Conservation (phyloP, 2,329 filamentous ascomycete genomes). For the Torrubiellomyces zombiae region DNA sequence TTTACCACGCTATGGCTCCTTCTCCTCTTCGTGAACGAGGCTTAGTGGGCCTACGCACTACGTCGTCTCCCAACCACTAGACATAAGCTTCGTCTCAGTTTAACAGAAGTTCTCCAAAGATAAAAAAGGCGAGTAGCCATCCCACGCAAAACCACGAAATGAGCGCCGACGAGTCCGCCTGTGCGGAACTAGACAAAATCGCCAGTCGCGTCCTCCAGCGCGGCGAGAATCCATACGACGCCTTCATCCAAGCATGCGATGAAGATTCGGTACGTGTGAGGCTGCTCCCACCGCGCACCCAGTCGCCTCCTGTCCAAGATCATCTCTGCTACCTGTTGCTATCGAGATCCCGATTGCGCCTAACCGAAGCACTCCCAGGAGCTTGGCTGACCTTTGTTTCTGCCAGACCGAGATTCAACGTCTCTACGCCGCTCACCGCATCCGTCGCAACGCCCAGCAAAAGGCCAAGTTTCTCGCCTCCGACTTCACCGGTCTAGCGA, state of each 20-base stretch:
- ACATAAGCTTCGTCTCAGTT: too few relatives aligned
- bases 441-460: constrained; percentile 59
- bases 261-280: constrained; percentile 50
- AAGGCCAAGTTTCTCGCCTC: constrained; percentile 52
- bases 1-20: too few relatives aligned
- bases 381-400: too few relatives aligned
- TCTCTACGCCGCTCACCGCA: constrained; percentile 59
- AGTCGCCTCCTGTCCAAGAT: too few relatives aligned
- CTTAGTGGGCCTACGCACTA: too few relatives aligned
- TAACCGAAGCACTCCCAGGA: too few relatives aligned
- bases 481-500: constrained; percentile 51
- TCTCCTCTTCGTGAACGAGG: too few relatives aligned
- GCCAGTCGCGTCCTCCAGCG: constrained; percentile 31
- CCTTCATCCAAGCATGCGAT: constrained; percentile 50
- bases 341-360: too few relatives aligned
- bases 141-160: background rate
- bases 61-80: too few relatives aligned
- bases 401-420: constrained; percentile 48
- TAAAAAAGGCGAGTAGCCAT: constrained; percentile 1
- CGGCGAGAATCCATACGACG: constrained; percentile 59
- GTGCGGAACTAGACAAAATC: constrained; percentile 36
- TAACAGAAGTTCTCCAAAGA: too few relatives aligned
- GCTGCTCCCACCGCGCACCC: too few relatives aligned
- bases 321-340: too few relatives aligned
- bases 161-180: constrained; percentile 15